Base-by-base conservation (phyloP, 1,284 basidiomycete species). In the Ustilago hordei region DNA sequence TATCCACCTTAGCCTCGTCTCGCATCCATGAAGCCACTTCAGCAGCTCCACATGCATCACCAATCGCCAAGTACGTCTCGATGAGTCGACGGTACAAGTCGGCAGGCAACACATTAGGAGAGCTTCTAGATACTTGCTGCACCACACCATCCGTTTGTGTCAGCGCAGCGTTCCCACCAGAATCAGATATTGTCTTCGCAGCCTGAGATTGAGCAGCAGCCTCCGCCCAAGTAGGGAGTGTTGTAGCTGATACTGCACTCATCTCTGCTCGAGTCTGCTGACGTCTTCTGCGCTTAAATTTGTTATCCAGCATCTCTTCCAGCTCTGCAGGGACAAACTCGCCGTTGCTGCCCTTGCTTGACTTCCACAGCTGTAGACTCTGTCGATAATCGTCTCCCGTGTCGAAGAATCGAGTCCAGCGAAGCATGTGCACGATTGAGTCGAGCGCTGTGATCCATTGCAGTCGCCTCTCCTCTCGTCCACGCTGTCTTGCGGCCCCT, bases 11-110 rank as follows among this genome's bases (percentile, higher is more conserved):
- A n/a, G 69, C 75, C 47, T 77, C 75, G 54, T 77, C 75, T 35
- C 75, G 69, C 75, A 77, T 77, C 75, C 75, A 77, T 8, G 64
- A 69, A 36, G 75, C 75, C 38, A 73, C 66, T 43, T 77, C 75
- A 19, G 69, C 75, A 8, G 75, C 75, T 9, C 75, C 75, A 17
- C 58, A 55, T 0, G 43, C 56, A n/a, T 77, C 75, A 3, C 63
- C 75, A 3, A 72, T 36, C 15, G 53, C 60, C 36, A 77, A 28
- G 31, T 77, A 77, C 0, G 69, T 48, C 55, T 77, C 69, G n/a
- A 73, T 69, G 17, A 77, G 17, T 8, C 66, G 62, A 19, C 69
- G 54, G 39, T 57, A 77, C 7, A 77, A 43, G 8, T 45, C 35
- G 4, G 64, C 45, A 17, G 75, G 67, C 1, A 77, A 47, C 1